phyloP scores from a whole-genome alignment of 139 green algal species.

The Chlamydomonas schloesseri region DNA sequence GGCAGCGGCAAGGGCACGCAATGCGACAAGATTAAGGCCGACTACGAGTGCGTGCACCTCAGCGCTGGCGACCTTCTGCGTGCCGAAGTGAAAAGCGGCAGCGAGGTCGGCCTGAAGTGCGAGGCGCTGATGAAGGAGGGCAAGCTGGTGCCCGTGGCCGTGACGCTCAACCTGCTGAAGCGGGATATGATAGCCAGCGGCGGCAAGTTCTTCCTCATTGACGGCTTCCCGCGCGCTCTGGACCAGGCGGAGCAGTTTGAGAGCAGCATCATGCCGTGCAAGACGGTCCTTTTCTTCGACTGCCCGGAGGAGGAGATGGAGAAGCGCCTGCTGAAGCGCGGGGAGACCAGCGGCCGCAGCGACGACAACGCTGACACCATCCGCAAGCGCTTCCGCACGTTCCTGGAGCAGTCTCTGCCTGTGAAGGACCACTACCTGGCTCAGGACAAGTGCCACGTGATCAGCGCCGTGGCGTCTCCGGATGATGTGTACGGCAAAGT shows the following conservation, averaged over 20 bases:
- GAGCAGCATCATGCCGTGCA: slow-evolving; percentile 57
- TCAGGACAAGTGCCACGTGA: slow-evolving; percentile 69
- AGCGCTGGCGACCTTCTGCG: slow-evolving; percentile 83
- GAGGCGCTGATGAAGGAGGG: slow-evolving; percentile 87
- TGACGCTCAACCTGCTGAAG: slow-evolving; percentile 84
- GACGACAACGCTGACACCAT: slow-evolving; percentile 98
- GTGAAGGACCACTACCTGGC: slow-evolving; percentile 87
- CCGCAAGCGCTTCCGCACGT: slow-evolving; percentile 95
- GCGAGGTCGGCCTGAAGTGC: slow-evolving; percentile 69
- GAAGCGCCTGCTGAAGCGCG: slow-evolving; percentile 88
- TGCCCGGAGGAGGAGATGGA: slow-evolving; percentile 83
- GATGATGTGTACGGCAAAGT: slow-evolving; percentile 43
- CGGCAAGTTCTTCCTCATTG: slow-evolving; percentile 86
- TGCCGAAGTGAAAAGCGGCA: slow-evolving; percentile 78
- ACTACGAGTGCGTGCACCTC: slow-evolving; percentile 59
- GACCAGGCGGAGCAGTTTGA: slow-evolving; percentile 87
- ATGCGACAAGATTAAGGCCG: slow-evolving; percentile 60
- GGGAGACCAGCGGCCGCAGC: slow-evolving; percentile 88
- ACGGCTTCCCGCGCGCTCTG: slow-evolving; percentile 91
- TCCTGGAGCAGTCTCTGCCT: slow-evolving; percentile 86
- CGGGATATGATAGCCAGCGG: slow-evolving; percentile 76
- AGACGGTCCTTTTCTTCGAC: slow-evolving; percentile 60
- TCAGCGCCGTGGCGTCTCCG: slow-evolving; percentile 6
- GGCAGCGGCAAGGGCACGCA: slow-evolving; percentile 69
- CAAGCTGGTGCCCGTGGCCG: slow-evolving; percentile 80